Evolutionary conservation across 2,329 filamentous ascomycete species (phyloP), one percentile per base, ranked within the genome.

Genomic region (Chrysoporthe cubensis): DNA sequence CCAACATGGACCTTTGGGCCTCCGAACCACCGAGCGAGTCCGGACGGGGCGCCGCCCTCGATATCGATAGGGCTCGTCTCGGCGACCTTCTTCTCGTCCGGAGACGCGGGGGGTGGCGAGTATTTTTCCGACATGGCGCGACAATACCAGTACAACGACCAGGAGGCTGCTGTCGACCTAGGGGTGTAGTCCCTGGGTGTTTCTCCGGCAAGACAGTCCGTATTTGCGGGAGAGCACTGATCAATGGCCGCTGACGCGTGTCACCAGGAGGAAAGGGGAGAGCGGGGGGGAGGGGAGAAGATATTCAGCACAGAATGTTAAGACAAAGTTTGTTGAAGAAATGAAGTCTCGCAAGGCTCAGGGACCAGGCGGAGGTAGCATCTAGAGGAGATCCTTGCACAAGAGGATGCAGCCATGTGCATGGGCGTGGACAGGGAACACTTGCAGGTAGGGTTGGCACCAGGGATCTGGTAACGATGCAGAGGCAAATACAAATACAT

Each of bases 1-100:
- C 85, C 85, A 61, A 87, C 76, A 52, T 72, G 74, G 57, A 85
- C 81, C 37, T 74, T 72, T 11, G 72, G 69, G 42, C 81, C 80
- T 52, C 80, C 80, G 64, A 82, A 81, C 69, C 69, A 70, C 4
- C 65, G 66, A 9, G 69, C 66, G 13, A 16, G 46, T 7, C 69
- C 67, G 16, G 26, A 46, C 8, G 66, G 58, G 6, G 57, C 48
- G 8, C 66, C 64, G 32, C 34, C 32, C 43, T 70, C 69, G 34
- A 68, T 26, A 32, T 70, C 69, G 46, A 66, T 4, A 4, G 65
- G 34, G 37, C 44, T 54, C 5, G 32, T 37, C n/a, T 60, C 62
- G 59, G 57, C 48, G 37, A n/a, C 32, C 43, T 46, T 62, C 58
- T 70, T 70, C 40, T 63, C 62, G 16, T 66, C 64, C 2, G 66